A percentile compares a stretch with the other conserved stretches of the same genome.
Conservation (phyloP, 2,329 filamentous ascomycete genomes). For the Zymoseptoria pseudotritici region DNA sequence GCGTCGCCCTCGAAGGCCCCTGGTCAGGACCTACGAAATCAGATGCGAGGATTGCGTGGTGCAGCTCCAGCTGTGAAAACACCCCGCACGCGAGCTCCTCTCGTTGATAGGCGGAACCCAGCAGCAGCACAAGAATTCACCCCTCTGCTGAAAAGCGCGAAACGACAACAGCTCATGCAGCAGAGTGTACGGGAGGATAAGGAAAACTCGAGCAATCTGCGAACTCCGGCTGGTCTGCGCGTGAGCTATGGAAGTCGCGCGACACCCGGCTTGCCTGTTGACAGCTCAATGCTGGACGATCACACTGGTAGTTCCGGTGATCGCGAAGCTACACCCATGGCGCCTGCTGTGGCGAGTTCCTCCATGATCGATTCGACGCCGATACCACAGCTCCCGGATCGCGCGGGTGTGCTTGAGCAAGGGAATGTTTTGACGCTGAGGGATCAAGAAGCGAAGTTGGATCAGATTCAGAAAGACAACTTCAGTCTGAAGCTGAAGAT, state of each 20-base stretch:
- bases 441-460: conserved; percentile 88
- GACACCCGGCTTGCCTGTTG: conserved; percentile 68
- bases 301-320: conserved; percentile 56
- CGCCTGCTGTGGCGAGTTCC: conserved; percentile 62
- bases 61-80: conserved; percentile 40
- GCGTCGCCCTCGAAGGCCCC: conserved; percentile 66
- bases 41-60: conserved; percentile 60
- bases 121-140: conserved; percentile 72
- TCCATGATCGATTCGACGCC: conserved; percentile 74
- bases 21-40: conserved; percentile 62
- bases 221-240: conserved; percentile 62
- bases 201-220: conserved; percentile 37
- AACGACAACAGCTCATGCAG: conserved; percentile 55
- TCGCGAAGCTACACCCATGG: conserved; percentile 63
- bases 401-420: conserved; percentile 62
- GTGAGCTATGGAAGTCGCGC: conserved; percentile 52
- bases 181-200: conserved; percentile 32
- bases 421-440: conserved; percentile 86
- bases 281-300: conserved; percentile 60
- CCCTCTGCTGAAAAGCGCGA: conserved; percentile 76
- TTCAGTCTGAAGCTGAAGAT: conserved; percentile 96
- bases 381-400: conserved; percentile 58
- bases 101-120: conserved; percentile 59
- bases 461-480: conserved; percentile 96
- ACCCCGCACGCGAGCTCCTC: conserved; percentile 63